phyloP scores from a whole-genome alignment of 306 rosid genomes.

The Cicer pinnatifidum region DNA sequence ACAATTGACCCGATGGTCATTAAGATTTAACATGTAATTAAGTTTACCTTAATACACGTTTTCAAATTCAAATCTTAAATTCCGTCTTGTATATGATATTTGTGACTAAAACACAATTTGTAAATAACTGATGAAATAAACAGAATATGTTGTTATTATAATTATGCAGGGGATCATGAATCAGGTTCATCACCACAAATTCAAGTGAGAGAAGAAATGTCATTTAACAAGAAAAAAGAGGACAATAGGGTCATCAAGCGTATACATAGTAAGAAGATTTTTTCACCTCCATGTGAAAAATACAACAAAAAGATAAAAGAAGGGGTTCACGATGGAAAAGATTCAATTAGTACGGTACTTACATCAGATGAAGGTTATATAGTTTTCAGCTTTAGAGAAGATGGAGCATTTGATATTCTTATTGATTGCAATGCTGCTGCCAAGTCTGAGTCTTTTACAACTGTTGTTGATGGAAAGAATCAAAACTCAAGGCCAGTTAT shows the following conservation, averaged over 20 bases:
- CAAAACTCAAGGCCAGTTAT: conserved; percentile 49
- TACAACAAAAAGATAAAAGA: conserved; percentile 33
- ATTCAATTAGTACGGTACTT: conserved; percentile 45
- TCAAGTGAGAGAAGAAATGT: conserved; percentile 44
- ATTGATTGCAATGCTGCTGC: conserved; percentile 45
- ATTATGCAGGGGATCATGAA: conserved; percentile 45
- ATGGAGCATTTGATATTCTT: conserved; percentile 64
- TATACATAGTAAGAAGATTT: conserved; percentile 18
- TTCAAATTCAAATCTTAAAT: conserved; percentile 37
- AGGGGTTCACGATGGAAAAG: conserved; percentile 29
- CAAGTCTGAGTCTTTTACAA: conserved; percentile 34
- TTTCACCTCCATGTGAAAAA: conserved; percentile 28
- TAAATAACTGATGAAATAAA: background rate
- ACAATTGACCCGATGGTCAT: background rate
- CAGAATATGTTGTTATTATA: background rate
- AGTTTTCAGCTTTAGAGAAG: conserved; percentile 63
- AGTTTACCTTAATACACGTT: conserved; percentile 11
- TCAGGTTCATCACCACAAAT: conserved; percentile 36
- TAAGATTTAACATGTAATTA: conserved; percentile 14
- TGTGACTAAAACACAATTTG: background rate
- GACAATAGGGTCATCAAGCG: conserved; percentile 23
- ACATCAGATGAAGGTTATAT: conserved; percentile 58
- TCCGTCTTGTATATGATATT: background rate
- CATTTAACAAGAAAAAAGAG: conserved; percentile 30
- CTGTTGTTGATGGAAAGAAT: conserved; percentile 39